Evolutionary conservation across 176 grass and related monocot species (phyloP).

Genomic region (Bonia amplexicaulis): DNA sequence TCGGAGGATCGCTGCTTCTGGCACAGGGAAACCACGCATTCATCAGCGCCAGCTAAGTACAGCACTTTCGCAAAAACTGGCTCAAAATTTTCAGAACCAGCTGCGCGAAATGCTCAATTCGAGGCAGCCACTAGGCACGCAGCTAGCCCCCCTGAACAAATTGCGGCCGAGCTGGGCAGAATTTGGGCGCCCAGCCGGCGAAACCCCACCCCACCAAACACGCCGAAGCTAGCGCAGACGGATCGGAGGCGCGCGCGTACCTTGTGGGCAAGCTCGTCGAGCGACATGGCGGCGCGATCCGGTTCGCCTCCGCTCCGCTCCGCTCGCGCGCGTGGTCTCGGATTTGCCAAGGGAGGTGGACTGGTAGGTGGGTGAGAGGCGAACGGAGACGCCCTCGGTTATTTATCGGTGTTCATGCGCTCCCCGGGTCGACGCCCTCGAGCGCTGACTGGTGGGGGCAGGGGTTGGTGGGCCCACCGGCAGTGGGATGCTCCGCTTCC

Average conservation of each 20-base stretch:
- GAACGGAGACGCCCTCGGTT: no score
- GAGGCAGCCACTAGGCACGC: neutral
- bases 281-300: conserved; percentile 46
- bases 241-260: neutral
- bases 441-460: neutral
- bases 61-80: neutral
- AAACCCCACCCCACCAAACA: neutral
- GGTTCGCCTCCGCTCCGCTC: neutral
- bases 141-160: neutral
- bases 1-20: conserved; percentile 15
- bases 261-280: conserved; percentile 46
- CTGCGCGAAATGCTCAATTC: neutral
- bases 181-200: neutral
- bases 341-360: neutral
- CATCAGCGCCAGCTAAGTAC: neutral
- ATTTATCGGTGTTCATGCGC: conserved; percentile 29
- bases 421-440: conserved; percentile 6
- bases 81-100: neutral
- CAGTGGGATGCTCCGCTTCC: neutral
- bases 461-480: neutral
- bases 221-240: neutral
- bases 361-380: neutral
- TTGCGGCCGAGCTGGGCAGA: neutral
- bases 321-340: neutral
- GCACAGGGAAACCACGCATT: conserved; percentile 8